Evolutionary conservation across 169 alveolate genomes (phyloP), one percentile per base, ranked within the genome.

Genomic region (Cryptosporidium ubiquitum): DNA sequence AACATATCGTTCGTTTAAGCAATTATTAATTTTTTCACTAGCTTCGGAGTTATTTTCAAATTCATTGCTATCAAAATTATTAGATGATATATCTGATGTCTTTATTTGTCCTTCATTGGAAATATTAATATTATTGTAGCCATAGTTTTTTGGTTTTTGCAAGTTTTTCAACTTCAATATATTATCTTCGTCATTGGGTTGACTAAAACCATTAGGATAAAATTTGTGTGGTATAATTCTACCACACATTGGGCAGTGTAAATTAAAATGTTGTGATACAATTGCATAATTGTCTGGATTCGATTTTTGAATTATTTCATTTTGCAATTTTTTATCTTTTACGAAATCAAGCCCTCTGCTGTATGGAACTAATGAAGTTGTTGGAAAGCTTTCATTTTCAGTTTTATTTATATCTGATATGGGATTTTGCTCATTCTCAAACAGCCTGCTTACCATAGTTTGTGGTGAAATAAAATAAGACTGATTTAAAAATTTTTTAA

Each of bases 191-290:
- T 18, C 10, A 31, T 33, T 29, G 4, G 44, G 10, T 14, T n/a
- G 26, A 23, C 37, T 64, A 6, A 37, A 23, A n/a, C 49, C 23
- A 40, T 61, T 64, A 23, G 75, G 68, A 40, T 35, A 40, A 14
- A 79, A 79, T 14, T 79, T 79, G 31, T 64, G 68, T 26, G 89
- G 89, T 66, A 79, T 79, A 23, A 60, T n/a, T 31, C 89, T 79
- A 20, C 89, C 89, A 64, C 89, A 79, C 89, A 64, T 79, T 42
- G 89, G 89, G 35, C 89, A 79, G 61, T 79, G 75, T 26, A 79
- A 23, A 79, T 79, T 79, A 23, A 79, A 79, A 37, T 79, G 39
- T 23, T 61, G 51, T 18, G 89, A 47, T 60, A 61, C 75, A 23
- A 79, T 20, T 23, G 40, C 89, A 29, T 14, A 39, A 14, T 39